These are phyloP conservation scores for Xylariaceae sp. DNA, from an alignment of 2,329 filamentous ascomycete genomes.

Conservation along the genomic window DNA sequence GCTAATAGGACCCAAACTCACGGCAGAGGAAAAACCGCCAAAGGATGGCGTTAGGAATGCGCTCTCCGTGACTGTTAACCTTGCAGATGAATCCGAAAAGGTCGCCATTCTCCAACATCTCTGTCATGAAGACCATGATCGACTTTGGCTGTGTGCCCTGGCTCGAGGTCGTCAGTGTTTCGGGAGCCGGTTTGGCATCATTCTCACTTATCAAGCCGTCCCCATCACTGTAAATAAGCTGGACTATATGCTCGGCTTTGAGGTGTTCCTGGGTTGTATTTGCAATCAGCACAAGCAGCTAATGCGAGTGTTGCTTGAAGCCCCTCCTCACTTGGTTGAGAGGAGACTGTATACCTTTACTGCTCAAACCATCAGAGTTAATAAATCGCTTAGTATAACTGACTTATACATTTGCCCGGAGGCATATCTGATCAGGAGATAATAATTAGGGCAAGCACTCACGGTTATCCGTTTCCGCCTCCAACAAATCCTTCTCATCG, in stretches of 20 bases:
- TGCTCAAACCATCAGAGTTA: too few relatives aligned
- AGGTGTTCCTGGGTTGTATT: slow-evolving; percentile 2
- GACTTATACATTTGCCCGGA: too few relatives aligned
- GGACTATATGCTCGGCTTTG: slow-evolving; percentile 12
- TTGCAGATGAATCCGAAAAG: slow-evolving; percentile 6
- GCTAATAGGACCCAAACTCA: slow-evolving; percentile 6
- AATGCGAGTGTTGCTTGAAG: too few relatives aligned
- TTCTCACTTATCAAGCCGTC: slow-evolving; percentile 1
- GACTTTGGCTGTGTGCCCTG: too few relatives aligned
- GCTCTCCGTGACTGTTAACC: slow-evolving; percentile 3
- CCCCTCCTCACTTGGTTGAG: too few relatives aligned
- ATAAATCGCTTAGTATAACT: too few relatives aligned
- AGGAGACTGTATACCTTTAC: slow-evolving; percentile 4
- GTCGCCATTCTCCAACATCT: slow-evolving; percentile 17
- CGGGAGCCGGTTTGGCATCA: neutral
- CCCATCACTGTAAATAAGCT: slow-evolving; percentile 3
- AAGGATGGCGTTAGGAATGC: slow-evolving; percentile 12
- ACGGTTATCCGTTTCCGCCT: slow-evolving; percentile 1
- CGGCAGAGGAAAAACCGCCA: slow-evolving; percentile 17
- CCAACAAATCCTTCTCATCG: neutral
- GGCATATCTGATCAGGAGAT: too few relatives aligned
- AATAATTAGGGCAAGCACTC: too few relatives aligned
- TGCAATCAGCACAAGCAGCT: too few relatives aligned
- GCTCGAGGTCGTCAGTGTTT: neutral
- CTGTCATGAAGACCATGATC: slow-evolving; percentile 10